Evolutionary conservation across 2,329 filamentous ascomycete genomes (phyloP).

Genomic region (Paraphaeosphaeria sporulosa): DNA sequence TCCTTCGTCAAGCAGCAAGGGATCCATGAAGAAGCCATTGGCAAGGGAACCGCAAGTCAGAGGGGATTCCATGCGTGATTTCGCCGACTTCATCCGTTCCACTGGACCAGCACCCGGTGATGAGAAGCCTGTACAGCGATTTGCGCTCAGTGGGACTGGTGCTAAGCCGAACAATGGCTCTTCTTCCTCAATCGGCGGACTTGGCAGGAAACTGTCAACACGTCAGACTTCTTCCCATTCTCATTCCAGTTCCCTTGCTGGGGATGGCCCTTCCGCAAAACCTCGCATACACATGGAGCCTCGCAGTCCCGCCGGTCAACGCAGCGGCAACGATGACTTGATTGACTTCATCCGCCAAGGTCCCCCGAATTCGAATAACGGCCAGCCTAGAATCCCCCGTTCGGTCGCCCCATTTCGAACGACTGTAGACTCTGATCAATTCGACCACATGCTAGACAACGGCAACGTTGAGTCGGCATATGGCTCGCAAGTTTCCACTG

Average conservation of each 20-base stretch:
- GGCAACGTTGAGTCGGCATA: conserved; percentile 44
- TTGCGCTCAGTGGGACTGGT: conserved; percentile 35
- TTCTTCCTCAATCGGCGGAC: conserved; percentile 32
- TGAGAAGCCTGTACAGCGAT: conserved; percentile 44
- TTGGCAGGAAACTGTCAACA: conserved; percentile 39
- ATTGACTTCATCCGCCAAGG: conserved; percentile 96
- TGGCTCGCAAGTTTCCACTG: conserved; percentile 45
- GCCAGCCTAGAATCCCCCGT: conserved; percentile 77
- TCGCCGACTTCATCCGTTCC: conserved; percentile 88
- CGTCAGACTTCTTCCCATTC: conserved; percentile 25
- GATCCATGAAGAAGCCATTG: conserved; percentile 38
- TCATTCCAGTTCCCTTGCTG: conserved; percentile 21
- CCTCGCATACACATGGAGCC: conserved; percentile 54
- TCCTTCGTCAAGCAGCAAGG: conserved; percentile 35
- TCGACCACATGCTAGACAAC: conserved; percentile 53
- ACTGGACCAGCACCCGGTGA: conserved; percentile 67
- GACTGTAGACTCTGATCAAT: conserved; percentile 86
- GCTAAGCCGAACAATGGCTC: conserved; percentile 29
- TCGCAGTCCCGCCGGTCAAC: conserved; percentile 72
- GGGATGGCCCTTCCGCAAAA: conserved; percentile 35
- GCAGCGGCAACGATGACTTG: conserved; percentile 75
- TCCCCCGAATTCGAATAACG: conserved; percentile 67
- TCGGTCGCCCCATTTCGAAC: conserved; percentile 84
- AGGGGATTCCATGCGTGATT: conserved; percentile 77
- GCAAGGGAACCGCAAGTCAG: conserved; percentile 78